Evolutionary conservation across 1,284 basidiomycete species (phyloP).

Genomic region (Neolentinus lepideus): DNA sequence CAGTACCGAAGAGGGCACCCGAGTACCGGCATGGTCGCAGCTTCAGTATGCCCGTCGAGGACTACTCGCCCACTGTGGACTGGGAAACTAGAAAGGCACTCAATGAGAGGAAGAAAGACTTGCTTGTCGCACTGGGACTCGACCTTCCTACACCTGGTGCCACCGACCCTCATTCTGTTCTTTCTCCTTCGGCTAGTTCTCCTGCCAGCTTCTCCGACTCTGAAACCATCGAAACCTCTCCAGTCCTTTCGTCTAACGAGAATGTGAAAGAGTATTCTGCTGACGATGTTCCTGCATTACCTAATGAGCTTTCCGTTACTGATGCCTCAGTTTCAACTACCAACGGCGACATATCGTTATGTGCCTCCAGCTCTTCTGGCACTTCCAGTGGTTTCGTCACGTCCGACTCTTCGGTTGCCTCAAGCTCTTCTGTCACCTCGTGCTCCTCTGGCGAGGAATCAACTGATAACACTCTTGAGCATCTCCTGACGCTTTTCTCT

Average conservation of each 20-base stretch:
- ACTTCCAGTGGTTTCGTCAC: background rate
- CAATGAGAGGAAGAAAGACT: no score
- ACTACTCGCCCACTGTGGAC: background rate
- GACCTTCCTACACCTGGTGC: no score
- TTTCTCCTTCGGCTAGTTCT: no score
- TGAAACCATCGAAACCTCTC: no score
- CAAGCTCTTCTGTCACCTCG: background rate
- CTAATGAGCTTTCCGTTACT: background rate
- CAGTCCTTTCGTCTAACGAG: no score
- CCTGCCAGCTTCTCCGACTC: no score
- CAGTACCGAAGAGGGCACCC: background rate
- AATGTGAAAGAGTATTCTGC: no score
- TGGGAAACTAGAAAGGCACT: background rate
- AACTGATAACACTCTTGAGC: background rate
- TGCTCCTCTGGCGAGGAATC: background rate
- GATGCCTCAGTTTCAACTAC: background rate
- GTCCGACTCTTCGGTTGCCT: background rate
- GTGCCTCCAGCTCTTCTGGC: background rate
- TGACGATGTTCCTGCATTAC: no score
- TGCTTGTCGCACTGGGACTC: no score
- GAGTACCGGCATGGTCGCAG: background rate
- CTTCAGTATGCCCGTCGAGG: background rate
- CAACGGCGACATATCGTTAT: background rate
- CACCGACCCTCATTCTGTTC: no score
- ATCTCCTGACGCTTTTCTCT: no score